Evolutionary conservation across 495 filamentous ascomycete genomes (phyloP), one percentile per base, ranked within the genome.

Genomic region (Cladorrhinum samala): DNA sequence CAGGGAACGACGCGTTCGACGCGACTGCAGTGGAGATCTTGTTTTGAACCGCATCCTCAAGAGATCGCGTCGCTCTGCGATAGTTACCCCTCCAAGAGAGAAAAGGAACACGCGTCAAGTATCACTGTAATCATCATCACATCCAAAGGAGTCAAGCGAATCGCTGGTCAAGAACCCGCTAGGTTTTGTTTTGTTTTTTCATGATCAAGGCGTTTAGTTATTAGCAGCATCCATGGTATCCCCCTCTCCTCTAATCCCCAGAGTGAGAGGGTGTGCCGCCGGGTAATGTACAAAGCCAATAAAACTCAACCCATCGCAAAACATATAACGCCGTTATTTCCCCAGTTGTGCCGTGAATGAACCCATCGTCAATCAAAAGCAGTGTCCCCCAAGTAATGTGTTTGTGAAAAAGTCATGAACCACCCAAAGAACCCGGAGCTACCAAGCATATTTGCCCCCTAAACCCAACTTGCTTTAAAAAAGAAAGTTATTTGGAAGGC

Each of bases 271-370:
- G 14, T 19, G 20, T 41, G 56, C 56, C 58, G 47, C 55, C 24
- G 24, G 57, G 58, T 69, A 69, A 64, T 70, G 64, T 70, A 72
- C 69, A 70, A 60, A 52, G 52, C 46, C 47, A 57, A 52, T 48
- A 33, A 58, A 61, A 58, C 50, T n/a, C n/a, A n/a, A n/a, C 46
- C 52, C 65, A 61, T 63, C 61, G 64, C 68, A 67, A n/a, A 58
- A 51, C 47, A 61, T 55, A 24, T 59, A 75, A 76, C 72, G 71
- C 72, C 72, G 54, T 45, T 55, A 25, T 62, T 54, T 54, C 63
- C 49, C 57, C 21, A 44, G 39, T 49, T 61, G 59, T 61, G 45
- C 59, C 55, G 50, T 60, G 58, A 60, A 51, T 53, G 45, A 57
- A 48, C 52, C 56, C 45, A 48, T 59, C 56, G 51, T 55, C 52